Conservation (phyloP, 257 asterid species). For the Schizonepeta tenuifolia region DNA sequence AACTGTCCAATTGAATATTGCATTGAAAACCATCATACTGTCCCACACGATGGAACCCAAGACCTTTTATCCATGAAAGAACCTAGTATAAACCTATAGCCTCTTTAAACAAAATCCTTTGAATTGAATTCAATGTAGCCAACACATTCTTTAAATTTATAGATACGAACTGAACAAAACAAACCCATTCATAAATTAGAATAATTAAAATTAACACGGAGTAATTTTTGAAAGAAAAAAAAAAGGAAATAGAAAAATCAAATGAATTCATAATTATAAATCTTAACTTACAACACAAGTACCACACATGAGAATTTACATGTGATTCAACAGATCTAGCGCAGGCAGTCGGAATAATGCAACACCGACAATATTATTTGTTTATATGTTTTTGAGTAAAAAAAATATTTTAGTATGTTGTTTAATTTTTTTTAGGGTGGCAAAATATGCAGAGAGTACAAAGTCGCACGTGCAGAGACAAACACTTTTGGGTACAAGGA, state of each 20-base stretch:
- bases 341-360: conserved; percentile 11
- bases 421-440: background rate
- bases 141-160: background rate
- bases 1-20: too few relatives aligned
- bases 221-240: too few relatives aligned
- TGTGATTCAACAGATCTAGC: conserved; percentile 21
- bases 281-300: background rate
- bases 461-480: conserved; percentile 56
- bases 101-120: too few relatives aligned
- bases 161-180: background rate
- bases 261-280: background rate
- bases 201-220: background rate
- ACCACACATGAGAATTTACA: background rate
- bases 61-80: too few relatives aligned
- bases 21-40: too few relatives aligned
- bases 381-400: background rate
- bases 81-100: too few relatives aligned
- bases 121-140: too few relatives aligned
- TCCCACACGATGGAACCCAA: too few relatives aligned
- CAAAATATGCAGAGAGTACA: conserved; percentile 27
- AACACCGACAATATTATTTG: background rate
- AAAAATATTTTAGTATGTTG: background rate
- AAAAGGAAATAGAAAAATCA: background rate
- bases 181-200: background rate
- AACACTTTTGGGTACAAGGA: conserved; percentile 38